Base-by-base conservation (phyloP, 495 filamentous ascomycete species). In the Amorphotheca resinae region DNA sequence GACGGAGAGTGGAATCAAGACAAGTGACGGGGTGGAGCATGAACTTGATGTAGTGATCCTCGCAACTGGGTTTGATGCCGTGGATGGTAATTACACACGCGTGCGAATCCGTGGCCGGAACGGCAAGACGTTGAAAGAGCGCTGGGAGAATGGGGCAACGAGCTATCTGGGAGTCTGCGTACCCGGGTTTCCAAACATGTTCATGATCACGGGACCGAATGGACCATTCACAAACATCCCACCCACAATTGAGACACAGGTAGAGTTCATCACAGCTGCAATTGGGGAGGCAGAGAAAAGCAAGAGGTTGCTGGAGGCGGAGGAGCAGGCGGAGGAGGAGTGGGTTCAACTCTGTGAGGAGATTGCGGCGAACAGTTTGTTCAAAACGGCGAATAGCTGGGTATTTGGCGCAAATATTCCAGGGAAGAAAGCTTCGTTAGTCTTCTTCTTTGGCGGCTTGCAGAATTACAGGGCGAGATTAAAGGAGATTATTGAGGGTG, bases 131-230 rank as follows among this genome's bases (percentile, higher is more conserved):
- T 44, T 77, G 22, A 43, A 55, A 3, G 64, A 73, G n/a, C 58
- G 70, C 4, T 78, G 72, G 72, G 56, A 55, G 25, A 48, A 56
- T 11, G 69, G 66, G 2, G 66, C 70, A 0, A 53, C 22, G 5
- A 68, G 72, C 1, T 68, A 65, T 23, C 56, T 65, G 11, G 72
- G 74, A 7, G 61, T 67, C 0, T 64, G 61, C 0, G 64, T 74
- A 1, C 61, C 66, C 22, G 59, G 61, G 15, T 50, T 76, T 30
- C 72, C 72, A 3, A 76, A 77, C 45, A 77, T 76, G 45, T 65
- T 63, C 21, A 74, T 77, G 64, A 60, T 76, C 15, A 74, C 73
- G 49, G 70, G 70, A 4, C 32, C 32, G 14, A n/a, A 34, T n/a
- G 12, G 6, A 7, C 26, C 26, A 6, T 7, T 30, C 12, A 12